Evolutionary conservation across 2,329 filamentous ascomycete species (phyloP).

Genomic region (Calonectria ilicicola): DNA sequence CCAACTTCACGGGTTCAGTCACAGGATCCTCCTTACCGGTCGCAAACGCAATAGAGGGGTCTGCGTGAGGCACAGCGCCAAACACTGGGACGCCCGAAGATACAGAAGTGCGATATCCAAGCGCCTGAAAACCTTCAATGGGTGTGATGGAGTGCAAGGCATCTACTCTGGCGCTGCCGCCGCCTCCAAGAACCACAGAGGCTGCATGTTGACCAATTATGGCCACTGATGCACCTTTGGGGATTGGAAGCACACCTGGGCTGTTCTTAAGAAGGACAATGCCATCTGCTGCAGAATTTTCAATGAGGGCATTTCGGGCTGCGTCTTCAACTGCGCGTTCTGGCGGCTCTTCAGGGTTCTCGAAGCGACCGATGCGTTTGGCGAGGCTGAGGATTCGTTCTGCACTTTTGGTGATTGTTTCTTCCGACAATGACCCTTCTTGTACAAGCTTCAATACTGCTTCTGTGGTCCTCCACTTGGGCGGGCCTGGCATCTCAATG

Average conservation of each 20-base stretch:
- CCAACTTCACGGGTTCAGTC: not conserved
- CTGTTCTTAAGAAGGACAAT: conserved; percentile 72
- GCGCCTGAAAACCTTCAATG: not conserved
- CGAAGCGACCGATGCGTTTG: conserved; percentile 2
- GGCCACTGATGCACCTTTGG: conserved; percentile 22
- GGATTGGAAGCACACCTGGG: conserved; percentile 66
- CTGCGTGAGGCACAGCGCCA: conserved; percentile 10
- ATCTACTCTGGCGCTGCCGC: conserved; percentile 25
- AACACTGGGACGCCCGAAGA: conserved; percentile 14
- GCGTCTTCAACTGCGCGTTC: conserved; percentile 29
- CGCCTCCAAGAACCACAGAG: conserved; percentile 39
- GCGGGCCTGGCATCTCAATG: conserved; percentile 22
- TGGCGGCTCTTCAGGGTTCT: conserved; percentile 15
- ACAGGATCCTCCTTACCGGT: not conserved
- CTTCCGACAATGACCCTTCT: not conserved
- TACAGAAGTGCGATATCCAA: not conserved
- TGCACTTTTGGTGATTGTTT: not conserved
- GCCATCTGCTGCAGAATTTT: not conserved
- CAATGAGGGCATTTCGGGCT: conserved; percentile 27
- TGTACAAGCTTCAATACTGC: not conserved
- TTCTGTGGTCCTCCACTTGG: not conserved
- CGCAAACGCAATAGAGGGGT: not conserved
- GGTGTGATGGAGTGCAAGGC: not conserved
- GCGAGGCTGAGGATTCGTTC: conserved; percentile 3
- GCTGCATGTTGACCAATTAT: conserved; percentile 43